Evolutionary conservation across 805 yeast genomes (phyloP).

Genomic region (Metschnikowia anglica): DNA sequence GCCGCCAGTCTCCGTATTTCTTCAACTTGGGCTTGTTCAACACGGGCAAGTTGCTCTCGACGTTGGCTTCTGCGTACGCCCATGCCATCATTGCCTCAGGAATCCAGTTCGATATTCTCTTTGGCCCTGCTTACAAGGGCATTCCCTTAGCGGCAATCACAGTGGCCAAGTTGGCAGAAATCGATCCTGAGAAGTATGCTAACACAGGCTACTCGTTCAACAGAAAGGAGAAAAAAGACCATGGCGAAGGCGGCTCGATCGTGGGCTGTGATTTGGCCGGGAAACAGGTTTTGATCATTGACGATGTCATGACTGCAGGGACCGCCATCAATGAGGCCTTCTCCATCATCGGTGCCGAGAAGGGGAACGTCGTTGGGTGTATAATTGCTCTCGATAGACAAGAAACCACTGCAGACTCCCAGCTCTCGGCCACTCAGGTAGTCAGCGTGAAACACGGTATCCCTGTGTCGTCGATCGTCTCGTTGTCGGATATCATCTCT

Average conservation of each 20-base stretch:
- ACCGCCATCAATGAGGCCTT: conserved; percentile 96
- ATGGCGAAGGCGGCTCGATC: conserved; percentile 95
- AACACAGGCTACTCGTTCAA: conserved; percentile 87
- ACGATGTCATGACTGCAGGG: conserved; percentile 98
- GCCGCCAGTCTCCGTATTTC: conserved; percentile 92
- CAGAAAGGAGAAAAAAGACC: conserved; percentile 95
- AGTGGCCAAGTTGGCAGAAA: conserved; percentile 86
- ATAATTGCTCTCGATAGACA: conserved; percentile 94
- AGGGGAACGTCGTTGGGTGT: conserved; percentile 77
- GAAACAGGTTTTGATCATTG: conserved; percentile 80
- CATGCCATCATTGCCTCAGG: conserved; percentile 79
- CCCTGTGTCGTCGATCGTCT: conserved; percentile 82
- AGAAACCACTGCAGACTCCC: conserved; percentile 73
- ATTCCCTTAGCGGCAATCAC: conserved; percentile 93
- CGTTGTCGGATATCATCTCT: conserved; percentile 68
- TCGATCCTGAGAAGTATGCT: conserved; percentile 76
- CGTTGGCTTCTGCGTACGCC: conserved; percentile 86
- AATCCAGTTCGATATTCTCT: conserved; percentile 81
- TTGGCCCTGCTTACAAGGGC: conserved; percentile 98
- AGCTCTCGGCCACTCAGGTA: conserved; percentile 75
- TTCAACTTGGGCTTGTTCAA: conserved; percentile 78
- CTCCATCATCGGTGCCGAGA: conserved; percentile 64
- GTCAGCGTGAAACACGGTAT: conserved; percentile 70
- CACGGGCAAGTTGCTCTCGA: conserved; percentile 75
- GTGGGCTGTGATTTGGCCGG: conserved; percentile 79